Base-by-base conservation (phyloP, 805 yeast genomes). In the Barnettozyma californica region DNA sequence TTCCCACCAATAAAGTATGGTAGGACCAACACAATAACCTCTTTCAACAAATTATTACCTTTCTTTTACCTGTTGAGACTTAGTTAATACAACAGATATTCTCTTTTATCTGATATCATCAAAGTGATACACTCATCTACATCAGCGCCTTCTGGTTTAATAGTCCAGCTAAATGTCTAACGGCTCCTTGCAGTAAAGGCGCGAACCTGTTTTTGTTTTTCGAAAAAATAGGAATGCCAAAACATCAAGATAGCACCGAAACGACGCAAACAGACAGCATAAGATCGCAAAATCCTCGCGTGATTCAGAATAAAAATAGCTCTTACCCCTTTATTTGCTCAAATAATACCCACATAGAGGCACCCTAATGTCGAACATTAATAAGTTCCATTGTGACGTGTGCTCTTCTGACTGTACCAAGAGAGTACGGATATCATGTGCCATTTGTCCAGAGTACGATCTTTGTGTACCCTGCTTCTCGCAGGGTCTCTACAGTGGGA, bases 401-500 rank as follows among this genome's bases (percentile, higher is more conserved):
- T 94, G 99, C 64, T 84, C 96, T n/a, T 77, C 95, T 1, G 99
- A 94, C 66, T 87, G 97, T 64, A 91, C 98, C 1, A 83, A 91
- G 60, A 71, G 97, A 56, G 94, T 94, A 42, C 76, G 98, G 53
- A 83, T 94, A 43, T 76, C 86, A 45, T 94, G 99, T 73, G 98
- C 97, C 0, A 84, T 81, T 31, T 95, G 99, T 68, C 73, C 81
- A 3, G 98, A 92, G 65, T 94, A 92, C 61, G 99, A 94, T 65
- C 71, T 94, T n/a, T 94, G 99, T 73, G 98, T 95, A 5, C 96
- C 96, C 2, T 94, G 99, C 66, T 94, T 94, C 69, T 84, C 96
- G 2, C 78, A 81, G 48, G 99, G 99, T 13, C 70, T 78, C 14
- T 70, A 78, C 20, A 78, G 94, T 3, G 95, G 89, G 3, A 83